These are phyloP conservation scores for Cryphonectria radicalis DNA, from an alignment of 2,329 filamentous ascomycete species.

Conservation along the genomic window DNA sequence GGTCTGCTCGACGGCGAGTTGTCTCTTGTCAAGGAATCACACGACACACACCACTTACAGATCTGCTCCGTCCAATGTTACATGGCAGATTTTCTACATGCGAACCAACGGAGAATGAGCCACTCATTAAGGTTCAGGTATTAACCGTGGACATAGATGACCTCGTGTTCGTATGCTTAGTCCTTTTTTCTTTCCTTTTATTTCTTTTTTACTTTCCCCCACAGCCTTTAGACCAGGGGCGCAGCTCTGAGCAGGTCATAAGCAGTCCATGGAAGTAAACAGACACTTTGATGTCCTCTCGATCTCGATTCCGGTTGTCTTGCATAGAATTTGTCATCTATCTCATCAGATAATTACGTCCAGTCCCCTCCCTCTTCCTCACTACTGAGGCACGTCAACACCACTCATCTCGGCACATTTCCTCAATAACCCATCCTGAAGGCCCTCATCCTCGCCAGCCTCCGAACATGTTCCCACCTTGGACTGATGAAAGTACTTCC, in stretches of 20 bases:
- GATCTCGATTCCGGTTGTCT: no score
- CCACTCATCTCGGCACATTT: constrained; percentile 39
- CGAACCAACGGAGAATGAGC: background rate
- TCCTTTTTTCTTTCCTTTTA: background rate
- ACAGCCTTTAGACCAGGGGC: no score
- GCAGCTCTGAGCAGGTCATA: no score
- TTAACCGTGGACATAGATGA: background rate
- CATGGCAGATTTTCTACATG: background rate
- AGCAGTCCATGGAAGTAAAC: no score
- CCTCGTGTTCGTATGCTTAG: background rate
- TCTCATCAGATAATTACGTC: no score
- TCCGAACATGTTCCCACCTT: constrained; percentile 35
- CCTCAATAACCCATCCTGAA: constrained; percentile 50
- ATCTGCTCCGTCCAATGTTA: background rate
- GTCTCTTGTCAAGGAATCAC: background rate
- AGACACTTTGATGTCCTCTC: no score
- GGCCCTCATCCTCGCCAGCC: constrained; percentile 42
- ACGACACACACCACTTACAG: background rate
- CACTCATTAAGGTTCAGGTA: background rate
- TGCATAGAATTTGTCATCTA: background rate
- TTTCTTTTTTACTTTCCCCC: no score
- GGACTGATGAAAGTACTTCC: constrained; percentile 46
- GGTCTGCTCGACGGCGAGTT: background rate
- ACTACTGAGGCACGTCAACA: constrained; percentile 25
- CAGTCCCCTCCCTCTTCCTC: background rate